Evolutionary conservation across 208 protist genomes (phyloP), one percentile per base, ranked within the genome.

Genomic region (Crithidia mellificae): DNA sequence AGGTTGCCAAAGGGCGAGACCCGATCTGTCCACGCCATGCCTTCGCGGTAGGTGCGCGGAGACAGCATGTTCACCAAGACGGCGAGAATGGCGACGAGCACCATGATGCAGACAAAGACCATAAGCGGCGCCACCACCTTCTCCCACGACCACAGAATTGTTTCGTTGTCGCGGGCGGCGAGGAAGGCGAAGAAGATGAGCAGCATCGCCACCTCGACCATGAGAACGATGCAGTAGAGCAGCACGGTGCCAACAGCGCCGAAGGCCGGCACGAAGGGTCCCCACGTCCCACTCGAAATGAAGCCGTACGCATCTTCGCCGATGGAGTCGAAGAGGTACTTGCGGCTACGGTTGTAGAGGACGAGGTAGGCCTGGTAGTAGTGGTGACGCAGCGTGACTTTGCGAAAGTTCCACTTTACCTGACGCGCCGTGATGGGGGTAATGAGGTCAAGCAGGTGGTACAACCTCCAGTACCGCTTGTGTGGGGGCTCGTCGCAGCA

Each of bases 331-430:
- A 94, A 96, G 7, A 96, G 71, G 69, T 80, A 86, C 59, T 94
- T 93, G 55, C 88, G 86, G 24, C 77, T 79, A 34, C 70, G 68
- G 75, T 90, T 90, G 74, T 83, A 92, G 12, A 96, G 77, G 19
- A 91, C 79, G 49, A 89, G 72, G 68, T 93, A 96, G 29, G 91
- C 91, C 64, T 94, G 86, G 54, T 92, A 90, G 69, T 91, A 96
- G 63, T 94, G 91, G 70, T 92, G 84, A 29, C 91, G 91, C 49
- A 96, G 74, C 11, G 91, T 92, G 2, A 92, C 82, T 58, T 93
- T 96, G 64, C 88, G 79, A 56, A 93, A 92, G 50, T 78, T 88
- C 84, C 84, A 92, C 63, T 94, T 91, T 25, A 96, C 80, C 67
- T 93, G 84, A 34, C 86, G 88, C 15, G 88, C 51, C 14, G 88